Conservation (phyloP, 768 basidiomycete genomes). For the Pisolithus marmoratus region DNA sequence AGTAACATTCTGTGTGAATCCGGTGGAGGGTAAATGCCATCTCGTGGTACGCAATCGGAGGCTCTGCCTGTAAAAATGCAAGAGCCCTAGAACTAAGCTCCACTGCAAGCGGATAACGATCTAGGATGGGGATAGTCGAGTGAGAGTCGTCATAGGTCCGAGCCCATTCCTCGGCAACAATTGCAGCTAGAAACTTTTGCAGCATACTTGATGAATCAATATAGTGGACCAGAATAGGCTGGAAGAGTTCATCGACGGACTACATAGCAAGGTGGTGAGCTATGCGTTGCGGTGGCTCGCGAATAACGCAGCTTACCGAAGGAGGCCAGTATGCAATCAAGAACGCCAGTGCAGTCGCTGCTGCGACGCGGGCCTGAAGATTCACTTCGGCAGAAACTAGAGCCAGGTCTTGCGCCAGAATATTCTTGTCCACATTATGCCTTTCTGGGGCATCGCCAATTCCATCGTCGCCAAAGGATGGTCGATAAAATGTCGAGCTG, state of each 20-base stretch:
- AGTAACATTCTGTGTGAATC: constrained; percentile 73
- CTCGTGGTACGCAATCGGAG: constrained; percentile 84
- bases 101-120: constrained; percentile 53
- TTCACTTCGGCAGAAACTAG: constrained; percentile 73
- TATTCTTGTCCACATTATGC: constrained; percentile 95
- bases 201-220: constrained; percentile 86
- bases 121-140: constrained; percentile 39
- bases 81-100: constrained; percentile 68
- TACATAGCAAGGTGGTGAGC: constrained; percentile 8
- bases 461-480: constrained; percentile 44
- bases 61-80: constrained; percentile 63
- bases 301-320: constrained; percentile 33
- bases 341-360: constrained; percentile 71
- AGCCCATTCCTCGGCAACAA: constrained; percentile 92
- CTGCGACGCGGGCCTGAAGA: constrained; percentile 72
- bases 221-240: constrained; percentile 72
- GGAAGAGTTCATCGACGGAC: constrained; percentile 60
- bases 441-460: constrained; percentile 46
- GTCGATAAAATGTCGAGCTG: constrained; percentile 59
- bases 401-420: constrained; percentile 86
- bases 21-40: constrained; percentile 78
- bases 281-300: neutral
- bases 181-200: constrained; percentile 80
- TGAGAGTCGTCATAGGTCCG: constrained; percentile 39
- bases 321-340: constrained; percentile 64